Percentiles rank a stretch among this genome's conserved stretches.
These are phyloP conservation scores for Laguncularia racemosa DNA, from an alignment of 345 rosid genomes.

Conservation along the genomic window DNA sequence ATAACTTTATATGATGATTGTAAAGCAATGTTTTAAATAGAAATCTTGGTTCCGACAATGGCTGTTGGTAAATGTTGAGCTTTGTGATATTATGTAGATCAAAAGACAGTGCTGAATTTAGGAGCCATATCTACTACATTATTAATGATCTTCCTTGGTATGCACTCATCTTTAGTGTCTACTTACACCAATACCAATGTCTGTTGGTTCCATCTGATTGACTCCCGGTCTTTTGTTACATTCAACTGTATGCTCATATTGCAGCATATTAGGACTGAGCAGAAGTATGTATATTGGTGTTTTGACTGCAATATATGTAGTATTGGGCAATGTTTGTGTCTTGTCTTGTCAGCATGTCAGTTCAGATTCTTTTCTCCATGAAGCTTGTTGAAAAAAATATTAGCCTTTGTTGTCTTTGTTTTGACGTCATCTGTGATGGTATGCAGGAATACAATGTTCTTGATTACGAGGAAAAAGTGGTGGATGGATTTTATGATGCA, in stretches of 20 bases:
- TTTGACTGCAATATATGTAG: neutral
- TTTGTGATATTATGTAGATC: too few species aligned
- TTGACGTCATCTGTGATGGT: conserved; percentile 8
- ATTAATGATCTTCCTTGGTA: too few species aligned
- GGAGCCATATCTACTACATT: too few species aligned
- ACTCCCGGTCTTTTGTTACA: neutral
- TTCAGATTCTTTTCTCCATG: neutral
- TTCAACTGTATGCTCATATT: neutral
- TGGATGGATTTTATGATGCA: conserved; percentile 94
- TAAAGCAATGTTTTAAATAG: too few species aligned
- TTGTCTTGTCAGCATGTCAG: too few species aligned
- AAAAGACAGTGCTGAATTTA: too few species aligned
- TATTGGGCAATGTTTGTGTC: conserved; percentile 1
- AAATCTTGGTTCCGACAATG: too few species aligned
- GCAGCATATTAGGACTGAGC: neutral
- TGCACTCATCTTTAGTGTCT: too few species aligned
- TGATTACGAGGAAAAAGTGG: conserved; percentile 89
- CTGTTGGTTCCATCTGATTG: neutral
- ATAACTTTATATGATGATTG: too few species aligned
- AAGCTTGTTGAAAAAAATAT: neutral
- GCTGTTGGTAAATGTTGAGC: too few species aligned
- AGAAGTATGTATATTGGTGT: neutral
- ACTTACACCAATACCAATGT: neutral
- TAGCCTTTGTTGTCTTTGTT: conserved; percentile 10
- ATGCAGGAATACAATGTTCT: conserved; percentile 85